phyloP scores from a whole-genome alignment of 2,329 filamentous ascomycete genomes.

The Aspergillus sp. region DNA sequence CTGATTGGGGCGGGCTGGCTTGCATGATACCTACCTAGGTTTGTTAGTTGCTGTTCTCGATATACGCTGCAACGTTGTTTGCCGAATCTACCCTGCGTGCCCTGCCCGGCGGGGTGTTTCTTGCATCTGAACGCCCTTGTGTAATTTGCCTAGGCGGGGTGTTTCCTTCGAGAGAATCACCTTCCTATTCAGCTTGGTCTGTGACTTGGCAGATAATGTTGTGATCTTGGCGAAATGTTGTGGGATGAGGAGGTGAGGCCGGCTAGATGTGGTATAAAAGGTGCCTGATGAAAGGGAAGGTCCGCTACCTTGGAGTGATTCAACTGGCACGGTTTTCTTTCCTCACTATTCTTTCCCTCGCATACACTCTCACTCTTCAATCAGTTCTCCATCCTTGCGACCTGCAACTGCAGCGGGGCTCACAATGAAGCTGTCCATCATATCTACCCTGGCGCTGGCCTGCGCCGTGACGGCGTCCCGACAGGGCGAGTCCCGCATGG shows the following conservation, averaged over 20 bases:
- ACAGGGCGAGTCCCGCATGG: constrained; percentile 11
- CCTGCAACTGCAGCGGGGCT: too few relatives aligned
- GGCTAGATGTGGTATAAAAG: neutral
- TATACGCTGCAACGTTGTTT: neutral
- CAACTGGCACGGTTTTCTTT: neutral
- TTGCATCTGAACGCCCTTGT: neutral
- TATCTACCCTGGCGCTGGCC: constrained; percentile 12
- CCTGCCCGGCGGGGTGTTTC: neutral
- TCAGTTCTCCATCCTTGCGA: neutral
- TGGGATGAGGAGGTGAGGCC: neutral
- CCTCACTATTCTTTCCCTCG: neutral
- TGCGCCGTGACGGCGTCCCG: constrained; percentile 10
- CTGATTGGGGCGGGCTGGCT: neutral
- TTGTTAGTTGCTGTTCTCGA: neutral
- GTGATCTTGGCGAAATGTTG: neutral
- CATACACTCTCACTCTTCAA: neutral
- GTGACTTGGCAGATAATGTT: neutral
- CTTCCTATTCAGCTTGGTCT: neutral
- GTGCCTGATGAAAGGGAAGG: neutral
- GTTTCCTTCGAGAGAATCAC: neutral
- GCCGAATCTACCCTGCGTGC: neutral
- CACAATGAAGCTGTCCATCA: constrained; percentile 14
- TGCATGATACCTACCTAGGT: neutral
- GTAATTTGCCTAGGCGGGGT: neutral
- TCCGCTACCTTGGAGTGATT: neutral